Conservation (phyloP, 768 basidiomycete genomes). For the Strobilomyces dryophilus region DNA sequence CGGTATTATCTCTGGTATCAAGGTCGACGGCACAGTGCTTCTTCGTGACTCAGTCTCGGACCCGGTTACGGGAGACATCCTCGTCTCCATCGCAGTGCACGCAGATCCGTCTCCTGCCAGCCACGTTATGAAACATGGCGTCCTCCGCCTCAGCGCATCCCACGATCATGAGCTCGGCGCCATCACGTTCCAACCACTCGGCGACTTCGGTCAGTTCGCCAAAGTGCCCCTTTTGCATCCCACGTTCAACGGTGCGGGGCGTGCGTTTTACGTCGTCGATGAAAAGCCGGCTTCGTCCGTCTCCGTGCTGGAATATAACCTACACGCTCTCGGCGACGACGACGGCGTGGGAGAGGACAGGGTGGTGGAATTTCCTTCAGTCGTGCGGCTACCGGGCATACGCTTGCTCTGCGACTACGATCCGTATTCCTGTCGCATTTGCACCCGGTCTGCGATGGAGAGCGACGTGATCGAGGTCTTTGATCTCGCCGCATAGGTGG, state of each 20-base stretch:
- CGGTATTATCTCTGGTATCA: slow-evolving; percentile 3
- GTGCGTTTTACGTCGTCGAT: slow-evolving; percentile 1
- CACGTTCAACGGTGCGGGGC: slow-evolving; percentile 13
- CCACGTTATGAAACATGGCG: neutral
- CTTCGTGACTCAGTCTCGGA: slow-evolving; percentile 13
- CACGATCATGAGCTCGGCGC: neutral
- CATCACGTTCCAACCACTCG: slow-evolving; percentile 7
- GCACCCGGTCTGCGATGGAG: neutral
- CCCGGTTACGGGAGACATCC: neutral
- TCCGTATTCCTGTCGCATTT: slow-evolving; percentile 18
- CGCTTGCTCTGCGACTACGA: slow-evolving; percentile 17
- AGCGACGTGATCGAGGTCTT: slow-evolving; percentile 9
- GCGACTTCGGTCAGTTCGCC: neutral
- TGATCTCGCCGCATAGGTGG: slow-evolving; percentile 9
- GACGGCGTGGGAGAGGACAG: neutral
- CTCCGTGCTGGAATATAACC: slow-evolving; percentile 11
- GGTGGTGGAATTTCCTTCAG: slow-evolving; percentile 1
- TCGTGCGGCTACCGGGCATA: neutral
- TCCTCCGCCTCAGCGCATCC: slow-evolving; percentile 4
- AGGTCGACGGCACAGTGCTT: neutral
- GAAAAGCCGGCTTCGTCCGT: neutral
- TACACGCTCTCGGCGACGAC: neutral
- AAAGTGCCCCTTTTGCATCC: neutral
- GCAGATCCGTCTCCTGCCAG: neutral
- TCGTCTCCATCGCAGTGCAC: neutral